Base-by-base conservation (phyloP, 805 yeast species). In the Yamadazyma takamatsuzukensis region DNA sequence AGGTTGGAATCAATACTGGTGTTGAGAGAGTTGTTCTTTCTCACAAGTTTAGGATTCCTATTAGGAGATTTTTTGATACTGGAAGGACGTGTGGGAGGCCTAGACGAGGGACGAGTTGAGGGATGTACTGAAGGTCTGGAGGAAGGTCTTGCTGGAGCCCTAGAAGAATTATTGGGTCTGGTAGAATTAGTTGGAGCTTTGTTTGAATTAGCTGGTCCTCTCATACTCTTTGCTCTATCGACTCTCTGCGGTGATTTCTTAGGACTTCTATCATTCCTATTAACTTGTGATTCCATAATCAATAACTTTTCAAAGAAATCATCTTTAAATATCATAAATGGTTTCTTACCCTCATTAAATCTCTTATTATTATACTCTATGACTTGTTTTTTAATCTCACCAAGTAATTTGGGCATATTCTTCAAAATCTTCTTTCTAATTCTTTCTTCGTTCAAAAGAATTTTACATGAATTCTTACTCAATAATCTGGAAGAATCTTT, bases 401-500 rank as follows among this genome's bases (percentile, higher is more conserved):
- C 56, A 7, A 85, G 58, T 0, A 83, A 65, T 22, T 66, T 63
- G 0, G 97, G 97, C 44, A 85, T 61, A 44, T 74, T 73, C 48
- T 77, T 76, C n/a, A 74, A 59, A 6, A 89, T 66, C 33, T 73
- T 72, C 44, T 81, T 81, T 34, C 97, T 64, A 24, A 78, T 64
- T 48, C 72, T 80, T 51, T 88, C 96, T 52, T 90, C 98, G 36
- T 81, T 74, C 36, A 83, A 66, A 37, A 90, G 61, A 15, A 89
- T 80, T 39, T 79, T 80, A 42, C 90, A 89, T 2, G 88, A 81
- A 46, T 83, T 80, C 48, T 84, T 76, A 41, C 82, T 76, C 28
- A 83, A 56, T 26, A 89, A 66, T 40, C 97, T 70, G 0, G 90
- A 78, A 0, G 97, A 79, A 53, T 90, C 93, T 47, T 77, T 80